Evolutionary conservation across 2,329 filamentous ascomycete species (phyloP), one percentile per base, ranked within the genome.

Genomic region (Paecilomyces fulvus): DNA sequence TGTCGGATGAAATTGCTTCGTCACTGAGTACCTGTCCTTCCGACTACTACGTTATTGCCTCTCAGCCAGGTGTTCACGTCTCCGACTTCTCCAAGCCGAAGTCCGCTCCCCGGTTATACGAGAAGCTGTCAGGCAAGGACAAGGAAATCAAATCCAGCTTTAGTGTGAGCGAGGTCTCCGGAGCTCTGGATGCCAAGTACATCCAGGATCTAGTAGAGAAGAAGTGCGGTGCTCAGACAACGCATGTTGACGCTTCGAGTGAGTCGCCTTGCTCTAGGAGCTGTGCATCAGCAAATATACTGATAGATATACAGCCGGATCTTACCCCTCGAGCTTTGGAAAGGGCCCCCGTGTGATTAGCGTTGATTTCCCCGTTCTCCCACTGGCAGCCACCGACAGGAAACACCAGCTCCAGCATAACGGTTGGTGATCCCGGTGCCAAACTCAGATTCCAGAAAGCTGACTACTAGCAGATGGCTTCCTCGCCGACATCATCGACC

Each of bases 21-120:
- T 71, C 72, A 28, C 81, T 95, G 25, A 76, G 79, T 43, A 72
- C 75, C 55, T 95, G 90, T 73, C 86, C 87, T 1, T 90, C 88
- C 20, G 80, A 85, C 53, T 82, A 82, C 63, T 96, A 96, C 74
- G 76, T 95, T 56, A 71, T 96, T 62, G 81, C 95, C 59, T 83
- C 84, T 30, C 90, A 96, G 69, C 85, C 88, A 10, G 87, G 88
- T 62, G 79, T 91, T 56, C 84, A 86, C 63, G 81, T 84, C 48
- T 77, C 79, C 60, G 90, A 95, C 70, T 85, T 92, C 65, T 74
- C 76, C 62, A 74, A 76, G 64, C 68, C 73, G 72, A 68, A 72
- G 68, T 75, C 76, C 60, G 78, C 78, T 63, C 82, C 78, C 67
- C 81, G 77, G 74, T 80, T 75, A 76, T 79, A 70, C 57, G 75